Evolutionary conservation across 2,329 filamentous ascomycete genomes (phyloP), one percentile per base, ranked within the genome.

Genomic region (Chrysosporium queenslandicum): DNA sequence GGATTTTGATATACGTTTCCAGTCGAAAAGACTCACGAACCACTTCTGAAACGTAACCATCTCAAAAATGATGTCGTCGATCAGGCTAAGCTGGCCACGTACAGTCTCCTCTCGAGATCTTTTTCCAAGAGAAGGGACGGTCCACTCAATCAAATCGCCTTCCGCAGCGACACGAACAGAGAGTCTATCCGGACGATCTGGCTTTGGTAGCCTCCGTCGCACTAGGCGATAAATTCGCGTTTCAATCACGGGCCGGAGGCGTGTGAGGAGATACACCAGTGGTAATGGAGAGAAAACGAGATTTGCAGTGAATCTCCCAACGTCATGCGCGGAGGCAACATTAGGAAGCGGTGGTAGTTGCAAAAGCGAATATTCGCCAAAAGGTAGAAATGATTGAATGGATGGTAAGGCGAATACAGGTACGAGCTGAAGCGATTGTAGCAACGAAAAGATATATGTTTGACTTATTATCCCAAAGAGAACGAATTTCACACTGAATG

Each of bases 91-190:
- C 42, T 62, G 64, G 46, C 61, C 60, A 34, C 69, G 67, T n/a
- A 60, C 58, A 46, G 60, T 61, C 54, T 71, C 69, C 54, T 72
- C 68, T 43, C 67, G 64, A n/a, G 67, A 61, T 48, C 66, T 64
- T 39, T 68, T 67, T 2, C 68, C 69, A 5, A 71, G 58, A 3
- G 64, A 63, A 9, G 69, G 69, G 20, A 69, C 64, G 37, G 70
- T 68, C 69, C 69, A 71, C 50, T 71, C 69, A 40, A 71, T 63
- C 14, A 72, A 63, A 39, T 71, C 70, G 56, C 70, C 69, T 39
- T 71, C 68, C n/a, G 63, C 60, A 6, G 69, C 69, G 53, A 71
- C 68, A 48, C 66, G 63, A 50, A 72, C 63, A 6, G 69, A 72
- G 25, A 71, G 61, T 29, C 68, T 67, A 58, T 72, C 68, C 11